A percentile compares a stretch with the other conserved stretches of the same genome.
Evolutionary conservation across 805 yeast genomes (phyloP).

Genomic region (Kluyveromyces dobzhanskii): DNA sequence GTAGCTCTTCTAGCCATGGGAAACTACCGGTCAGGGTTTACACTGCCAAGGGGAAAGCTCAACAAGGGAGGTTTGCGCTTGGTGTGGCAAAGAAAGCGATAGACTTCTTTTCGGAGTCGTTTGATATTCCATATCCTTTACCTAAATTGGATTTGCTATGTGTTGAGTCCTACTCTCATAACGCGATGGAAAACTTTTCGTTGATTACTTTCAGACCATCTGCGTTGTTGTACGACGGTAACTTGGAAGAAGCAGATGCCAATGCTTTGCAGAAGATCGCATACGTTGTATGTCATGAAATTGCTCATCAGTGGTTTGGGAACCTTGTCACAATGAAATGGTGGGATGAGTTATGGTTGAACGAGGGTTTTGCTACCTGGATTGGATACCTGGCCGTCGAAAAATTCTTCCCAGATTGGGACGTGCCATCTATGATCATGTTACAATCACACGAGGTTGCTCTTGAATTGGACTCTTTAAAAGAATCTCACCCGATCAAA

Average conservation of each 20-base stretch:
- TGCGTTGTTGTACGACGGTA: conserved; percentile 37
- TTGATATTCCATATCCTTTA: conserved; percentile 66
- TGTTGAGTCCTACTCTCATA: conserved; percentile 63
- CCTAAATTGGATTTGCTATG: conserved; percentile 78
- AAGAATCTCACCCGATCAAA: conserved; percentile 71
- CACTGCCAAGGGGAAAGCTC: conserved; percentile 47
- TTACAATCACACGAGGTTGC: conserved; percentile 33
- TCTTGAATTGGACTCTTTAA: conserved; percentile 45
- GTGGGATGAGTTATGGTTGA: conserved; percentile 91
- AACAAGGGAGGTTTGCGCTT: conserved; percentile 54
- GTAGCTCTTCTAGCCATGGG: conserved; percentile 10
- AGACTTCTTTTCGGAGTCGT: conserved; percentile 55
- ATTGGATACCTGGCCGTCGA: conserved; percentile 67
- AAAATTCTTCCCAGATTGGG: conserved; percentile 72
- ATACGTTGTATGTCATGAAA: conserved; percentile 76
- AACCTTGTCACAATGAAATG: conserved; percentile 84
- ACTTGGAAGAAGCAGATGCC: conserved; percentile 22
- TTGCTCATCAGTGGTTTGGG: conserved; percentile 92
- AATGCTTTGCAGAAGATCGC: conserved; percentile 63
- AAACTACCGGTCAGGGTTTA: conserved; percentile 61
- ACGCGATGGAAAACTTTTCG: conserved; percentile 93
- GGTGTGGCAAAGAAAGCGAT: conserved; percentile 58
- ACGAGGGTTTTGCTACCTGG: conserved; percentile 83
- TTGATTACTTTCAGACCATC: conserved; percentile 60
- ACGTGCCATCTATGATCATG: conserved; percentile 52